Evolutionary conservation across 164 flowering plant species (phyloP).

Genomic region (Kingdonia uniflora): DNA sequence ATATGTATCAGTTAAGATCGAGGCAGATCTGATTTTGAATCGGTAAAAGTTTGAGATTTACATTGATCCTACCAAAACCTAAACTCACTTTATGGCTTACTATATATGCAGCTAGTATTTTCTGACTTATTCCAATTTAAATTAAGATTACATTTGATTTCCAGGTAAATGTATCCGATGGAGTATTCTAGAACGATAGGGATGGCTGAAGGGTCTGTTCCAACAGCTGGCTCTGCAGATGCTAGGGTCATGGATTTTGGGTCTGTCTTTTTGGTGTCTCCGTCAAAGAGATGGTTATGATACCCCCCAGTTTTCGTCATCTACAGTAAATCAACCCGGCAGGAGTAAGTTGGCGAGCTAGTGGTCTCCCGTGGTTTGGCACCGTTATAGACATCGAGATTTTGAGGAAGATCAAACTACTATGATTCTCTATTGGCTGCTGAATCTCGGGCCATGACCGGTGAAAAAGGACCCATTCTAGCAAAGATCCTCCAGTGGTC

Average conservation of each 20-base stretch:
- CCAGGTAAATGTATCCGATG: conserved; percentile 90
- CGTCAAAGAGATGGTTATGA: conserved; percentile 55
- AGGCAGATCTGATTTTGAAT: too few species aligned
- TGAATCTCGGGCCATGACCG: conserved; percentile 72
- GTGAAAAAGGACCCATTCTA: conserved; percentile 86
- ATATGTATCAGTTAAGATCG: too few species aligned
- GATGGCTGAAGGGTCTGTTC: conserved; percentile 48
- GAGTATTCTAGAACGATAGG: conserved; percentile 84
- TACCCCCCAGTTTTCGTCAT: conserved; percentile 22
- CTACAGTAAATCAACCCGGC: conserved; percentile 36
- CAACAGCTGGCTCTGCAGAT: conserved; percentile 41
- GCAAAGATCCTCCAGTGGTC: conserved; percentile 78
- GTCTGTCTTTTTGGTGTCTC: conserved; percentile 66
- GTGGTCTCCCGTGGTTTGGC: conserved; percentile 81
- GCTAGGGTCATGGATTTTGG: conserved; percentile 98
- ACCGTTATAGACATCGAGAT: conserved; percentile 77
- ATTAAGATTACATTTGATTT: not conserved
- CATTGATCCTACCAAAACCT: too few species aligned
- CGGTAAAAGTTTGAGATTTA: too few species aligned
- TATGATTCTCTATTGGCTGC: conserved; percentile 92
- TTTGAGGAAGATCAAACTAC: conserved; percentile 93
- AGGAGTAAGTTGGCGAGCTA: conserved; percentile 76
- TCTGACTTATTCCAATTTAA: too few species aligned
- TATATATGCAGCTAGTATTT: too few species aligned
- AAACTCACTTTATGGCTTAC: too few species aligned